Conservation (phyloP, 192 early-diverging fungal species). For the Coemansia sp. region DNA sequence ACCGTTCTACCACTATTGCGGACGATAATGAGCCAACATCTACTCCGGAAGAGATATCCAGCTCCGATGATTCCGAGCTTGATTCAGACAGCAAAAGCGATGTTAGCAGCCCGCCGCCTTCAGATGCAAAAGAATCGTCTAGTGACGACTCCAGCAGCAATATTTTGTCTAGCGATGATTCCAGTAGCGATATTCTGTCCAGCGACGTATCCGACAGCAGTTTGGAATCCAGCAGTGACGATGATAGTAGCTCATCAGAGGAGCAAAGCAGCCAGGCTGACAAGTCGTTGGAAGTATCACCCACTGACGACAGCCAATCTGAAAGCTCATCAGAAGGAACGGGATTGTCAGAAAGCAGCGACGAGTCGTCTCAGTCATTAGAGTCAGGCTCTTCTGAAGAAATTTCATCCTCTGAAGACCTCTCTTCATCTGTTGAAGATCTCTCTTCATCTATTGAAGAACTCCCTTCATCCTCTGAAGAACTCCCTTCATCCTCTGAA, state of each 20-base stretch:
- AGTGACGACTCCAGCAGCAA: background rate
- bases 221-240: background rate
- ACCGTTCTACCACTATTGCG: background rate
- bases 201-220: background rate
- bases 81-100: too few relatives aligned
- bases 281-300: background rate
- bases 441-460: background rate
- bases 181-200: background rate
- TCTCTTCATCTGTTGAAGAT: background rate
- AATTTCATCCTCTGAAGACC: too few relatives aligned
- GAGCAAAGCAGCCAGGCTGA: slow-evolving; percentile 1
- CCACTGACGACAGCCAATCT: background rate
- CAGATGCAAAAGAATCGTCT: too few relatives aligned
- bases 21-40: background rate
- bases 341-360: background rate
- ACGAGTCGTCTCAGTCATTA: background rate
- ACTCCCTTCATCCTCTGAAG: too few relatives aligned
- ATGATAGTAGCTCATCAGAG: slow-evolving; percentile 1
- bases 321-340: too few relatives aligned
- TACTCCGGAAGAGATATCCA: background rate
- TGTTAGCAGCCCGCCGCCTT: too few relatives aligned
- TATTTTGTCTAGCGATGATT: background rate
- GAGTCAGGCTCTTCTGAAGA: slow-evolving; percentile 1
- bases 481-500: too few relatives aligned
- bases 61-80: background rate